Evolutionary conservation across 2,329 filamentous ascomycete species (phyloP).

Genomic region (Fusarium newnesense): DNA sequence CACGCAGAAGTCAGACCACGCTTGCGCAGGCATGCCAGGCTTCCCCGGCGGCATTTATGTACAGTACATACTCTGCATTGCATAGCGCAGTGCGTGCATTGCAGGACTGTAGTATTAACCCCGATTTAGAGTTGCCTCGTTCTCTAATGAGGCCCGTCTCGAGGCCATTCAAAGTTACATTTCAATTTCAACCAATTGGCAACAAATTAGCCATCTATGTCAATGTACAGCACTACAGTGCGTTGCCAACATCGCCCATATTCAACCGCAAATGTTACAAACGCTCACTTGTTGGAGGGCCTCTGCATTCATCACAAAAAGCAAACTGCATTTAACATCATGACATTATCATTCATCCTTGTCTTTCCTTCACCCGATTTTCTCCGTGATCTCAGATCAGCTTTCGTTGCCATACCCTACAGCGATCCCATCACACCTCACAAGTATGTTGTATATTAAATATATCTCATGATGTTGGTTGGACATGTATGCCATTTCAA

Average conservation of each 20-base stretch:
- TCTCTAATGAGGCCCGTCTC: background rate
- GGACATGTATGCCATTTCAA: background rate
- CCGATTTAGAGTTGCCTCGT: background rate
- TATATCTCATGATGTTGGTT: background rate
- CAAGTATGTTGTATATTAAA: background rate
- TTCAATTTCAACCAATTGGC: constrained; percentile 15
- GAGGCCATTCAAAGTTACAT: background rate
- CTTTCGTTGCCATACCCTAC: constrained; percentile 23
- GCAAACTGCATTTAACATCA: constrained; percentile 2
- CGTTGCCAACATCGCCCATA: constrained; percentile 1
- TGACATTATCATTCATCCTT: constrained; percentile 5
- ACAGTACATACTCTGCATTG: constrained; percentile 11
- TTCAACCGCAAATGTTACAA: background rate
- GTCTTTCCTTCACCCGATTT: constrained; percentile 35
- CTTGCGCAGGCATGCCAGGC: constrained; percentile 29
- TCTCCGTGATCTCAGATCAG: constrained; percentile 34
- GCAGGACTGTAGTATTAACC: constrained; percentile 19
- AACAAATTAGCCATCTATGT: background rate
- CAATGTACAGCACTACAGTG: background rate
- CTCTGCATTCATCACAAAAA: background rate
- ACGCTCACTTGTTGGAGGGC: constrained; percentile 3
- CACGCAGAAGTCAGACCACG: constrained; percentile 39
- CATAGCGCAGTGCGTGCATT: constrained; percentile 18
- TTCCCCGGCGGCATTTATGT: constrained; percentile 28
- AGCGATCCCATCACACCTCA: background rate